Conservation (phyloP, 1,284 basidiomycete species). For the Sanghuangporus sanghuang region DNA sequence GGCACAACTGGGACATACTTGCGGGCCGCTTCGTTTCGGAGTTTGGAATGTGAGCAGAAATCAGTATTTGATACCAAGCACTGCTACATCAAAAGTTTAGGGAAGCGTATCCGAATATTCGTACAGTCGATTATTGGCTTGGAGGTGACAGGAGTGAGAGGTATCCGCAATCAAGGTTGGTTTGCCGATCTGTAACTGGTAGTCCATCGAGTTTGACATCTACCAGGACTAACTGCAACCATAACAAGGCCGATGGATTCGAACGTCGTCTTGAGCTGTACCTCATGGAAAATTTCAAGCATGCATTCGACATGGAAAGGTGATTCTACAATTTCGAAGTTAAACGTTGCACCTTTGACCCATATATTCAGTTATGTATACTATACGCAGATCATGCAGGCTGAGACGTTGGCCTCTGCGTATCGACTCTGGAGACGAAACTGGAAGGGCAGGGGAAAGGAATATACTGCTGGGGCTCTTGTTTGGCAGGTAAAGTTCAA, state of each 20-base stretch:
- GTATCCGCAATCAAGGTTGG: constrained; percentile 80
- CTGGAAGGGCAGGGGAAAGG: constrained; percentile 65
- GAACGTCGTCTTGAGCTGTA: constrained; percentile 84
- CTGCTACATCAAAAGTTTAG: constrained; percentile 30
- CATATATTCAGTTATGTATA: constrained; percentile 55
- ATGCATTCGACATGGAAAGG: constrained; percentile 85
- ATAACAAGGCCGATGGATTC: constrained; percentile 88
- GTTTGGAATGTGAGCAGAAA: constrained; percentile 67
- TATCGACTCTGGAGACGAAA: constrained; percentile 76
- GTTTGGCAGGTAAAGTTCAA: constrained; percentile 66
- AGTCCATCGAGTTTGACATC: constrained; percentile 22
- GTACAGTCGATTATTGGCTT: constrained; percentile 83
- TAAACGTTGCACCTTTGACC: neutral
- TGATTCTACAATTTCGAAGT: constrained; percentile 21
- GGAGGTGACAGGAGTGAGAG: constrained; percentile 64
- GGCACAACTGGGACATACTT: constrained; percentile 86
- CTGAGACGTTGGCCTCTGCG: constrained; percentile 70
- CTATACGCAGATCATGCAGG: constrained; percentile 82
- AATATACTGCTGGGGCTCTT: constrained; percentile 71
- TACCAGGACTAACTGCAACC: constrained; percentile 62
- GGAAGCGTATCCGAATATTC: constrained; percentile 79
- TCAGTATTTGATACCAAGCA: neutral
- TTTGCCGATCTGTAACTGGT: constrained; percentile 23
- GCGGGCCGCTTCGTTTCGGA: constrained; percentile 87
- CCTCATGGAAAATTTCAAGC: constrained; percentile 86